Evolutionary conservation across 2,329 filamentous ascomycete genomes (phyloP).

Genomic region (Exophiala sp.): DNA sequence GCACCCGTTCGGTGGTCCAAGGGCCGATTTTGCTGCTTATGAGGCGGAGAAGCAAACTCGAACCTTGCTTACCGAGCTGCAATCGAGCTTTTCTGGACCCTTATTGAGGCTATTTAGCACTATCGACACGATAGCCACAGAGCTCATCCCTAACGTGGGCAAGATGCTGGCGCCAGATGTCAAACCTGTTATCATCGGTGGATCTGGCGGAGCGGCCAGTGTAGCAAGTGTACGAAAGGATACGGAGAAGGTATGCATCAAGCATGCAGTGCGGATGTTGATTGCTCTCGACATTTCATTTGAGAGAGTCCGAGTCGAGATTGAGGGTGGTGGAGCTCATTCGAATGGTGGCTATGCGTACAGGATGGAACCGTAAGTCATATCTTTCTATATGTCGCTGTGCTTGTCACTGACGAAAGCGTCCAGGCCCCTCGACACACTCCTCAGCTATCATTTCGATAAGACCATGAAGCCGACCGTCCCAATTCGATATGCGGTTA

Average conservation of each 20-base stretch:
- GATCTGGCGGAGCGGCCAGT: slow-evolving; percentile 57
- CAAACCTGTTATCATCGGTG: slow-evolving; percentile 80
- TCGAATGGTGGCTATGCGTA: slow-evolving; percentile 66
- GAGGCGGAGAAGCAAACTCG: slow-evolving; percentile 77
- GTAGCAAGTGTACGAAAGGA: slow-evolving; percentile 85
- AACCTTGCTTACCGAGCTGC: slow-evolving; percentile 65
- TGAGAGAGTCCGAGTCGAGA: slow-evolving; percentile 72
- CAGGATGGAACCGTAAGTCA: slow-evolving; percentile 86
- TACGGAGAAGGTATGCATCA: slow-evolving; percentile 72
- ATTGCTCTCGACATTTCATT: slow-evolving; percentile 74
- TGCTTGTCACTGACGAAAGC: slow-evolving; percentile 3
- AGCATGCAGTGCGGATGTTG: slow-evolving; percentile 73
- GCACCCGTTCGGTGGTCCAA: slow-evolving; percentile 72
- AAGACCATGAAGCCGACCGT: slow-evolving; percentile 46
- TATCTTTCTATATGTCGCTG: slow-evolving; percentile 28
- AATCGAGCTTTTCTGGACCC: slow-evolving; percentile 63
- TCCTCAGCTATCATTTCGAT: slow-evolving; percentile 68
- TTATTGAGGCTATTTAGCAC: slow-evolving; percentile 74
- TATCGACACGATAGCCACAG: slow-evolving; percentile 67
- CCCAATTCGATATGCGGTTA: slow-evolving; percentile 82
- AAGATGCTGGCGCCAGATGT: slow-evolving; percentile 82
- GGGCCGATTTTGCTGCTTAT: slow-evolving; percentile 72
- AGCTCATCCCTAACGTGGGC: slow-evolving; percentile 71
- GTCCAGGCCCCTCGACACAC: slow-evolving; percentile 61
- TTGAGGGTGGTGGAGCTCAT: slow-evolving; percentile 48